Evolutionary conservation across 106 monocot species (phyloP).

Genomic region (Dendrobium huoshanense): DNA sequence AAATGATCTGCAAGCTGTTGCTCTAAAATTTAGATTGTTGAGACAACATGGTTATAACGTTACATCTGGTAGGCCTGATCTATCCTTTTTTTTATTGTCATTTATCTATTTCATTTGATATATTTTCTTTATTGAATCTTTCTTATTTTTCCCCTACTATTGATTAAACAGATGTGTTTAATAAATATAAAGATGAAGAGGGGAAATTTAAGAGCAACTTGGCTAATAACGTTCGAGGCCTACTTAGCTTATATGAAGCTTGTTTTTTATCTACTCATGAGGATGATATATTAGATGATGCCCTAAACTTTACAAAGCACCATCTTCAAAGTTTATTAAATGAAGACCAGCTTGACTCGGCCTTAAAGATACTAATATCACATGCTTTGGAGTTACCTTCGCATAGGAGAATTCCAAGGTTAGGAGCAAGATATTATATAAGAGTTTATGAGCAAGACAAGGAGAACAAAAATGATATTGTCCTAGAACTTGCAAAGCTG

Average conservation of each 20-base stretch:
- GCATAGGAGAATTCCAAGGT: background rate
- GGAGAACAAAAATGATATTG: background rate
- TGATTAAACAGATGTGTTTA: background rate
- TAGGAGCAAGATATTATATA: slow-evolving; percentile 8
- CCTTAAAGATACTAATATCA: background rate
- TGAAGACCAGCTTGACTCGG: background rate
- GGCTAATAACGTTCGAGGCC: background rate
- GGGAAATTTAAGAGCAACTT: slow-evolving; percentile 2
- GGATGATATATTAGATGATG: slow-evolving; percentile 11
- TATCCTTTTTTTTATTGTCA: too few relatives aligned
- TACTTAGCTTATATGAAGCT: slow-evolving; percentile 14
- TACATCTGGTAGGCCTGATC: background rate
- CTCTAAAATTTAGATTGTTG: slow-evolving; percentile 2
- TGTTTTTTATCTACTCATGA: background rate
- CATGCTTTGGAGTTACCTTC: slow-evolving; percentile 10
- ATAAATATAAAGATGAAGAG: background rate
- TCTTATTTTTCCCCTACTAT: background rate
- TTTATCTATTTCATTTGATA: background rate
- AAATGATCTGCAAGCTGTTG: background rate
- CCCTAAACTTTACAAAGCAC: background rate
- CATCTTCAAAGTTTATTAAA: background rate
- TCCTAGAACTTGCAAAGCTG: slow-evolving; percentile 17
- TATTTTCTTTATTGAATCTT: too few relatives aligned
- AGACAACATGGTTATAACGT: background rate
- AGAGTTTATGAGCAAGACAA: background rate